Base-by-base conservation (phyloP, 768 basidiomycete species). In the Lentinula sp. region DNA sequence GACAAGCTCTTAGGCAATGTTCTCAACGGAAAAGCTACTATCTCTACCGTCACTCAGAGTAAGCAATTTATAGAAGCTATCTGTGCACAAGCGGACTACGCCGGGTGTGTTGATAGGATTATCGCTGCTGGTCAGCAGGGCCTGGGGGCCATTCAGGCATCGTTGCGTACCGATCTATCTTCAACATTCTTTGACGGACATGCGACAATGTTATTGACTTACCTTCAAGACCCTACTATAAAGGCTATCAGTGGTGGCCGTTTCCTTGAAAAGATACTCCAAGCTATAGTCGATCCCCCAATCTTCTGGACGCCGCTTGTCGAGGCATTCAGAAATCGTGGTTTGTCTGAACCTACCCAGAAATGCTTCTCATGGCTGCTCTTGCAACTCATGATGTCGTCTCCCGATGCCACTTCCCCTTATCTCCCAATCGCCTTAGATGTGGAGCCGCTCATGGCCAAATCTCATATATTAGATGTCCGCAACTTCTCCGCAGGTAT, bases 361-460 rank as follows among this genome's bases (percentile, higher is more conserved):
- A 57, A 39, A 6, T 67, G 67, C 9, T 82, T 84, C 61, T 80
- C 76, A 0, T 79, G 75, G 76, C 71, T 85, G n/a, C 74, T 87
- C 3, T 70, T 77, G 16, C 73, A 81, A 59, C 76, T 86, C 28
- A 65, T 81, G n/a, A 67, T 66, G 20, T 71, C 82, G 28, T 72
- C 80, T 0, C 70, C 64, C 5, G 73, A 73, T 13, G 59, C 68
- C 2, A 71, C 73, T 0, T 68, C 66, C 2, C 65, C 69, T 1
- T 81, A 82, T 60, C 77, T 76, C 52, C 66, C 73, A 8, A 61
- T 79, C 32, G 76, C 79, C 2, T 63, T 74, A 52, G 72, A 74
- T 32, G 62, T 6, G 51, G 57, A 8, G 73, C 79, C 39, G 32
- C 72, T 72, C 41, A 57, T 61, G 12, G 58, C 3, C 55, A 81